Conservation (phyloP, 305 asterid species). For the Fraxinus nigra region DNA sequence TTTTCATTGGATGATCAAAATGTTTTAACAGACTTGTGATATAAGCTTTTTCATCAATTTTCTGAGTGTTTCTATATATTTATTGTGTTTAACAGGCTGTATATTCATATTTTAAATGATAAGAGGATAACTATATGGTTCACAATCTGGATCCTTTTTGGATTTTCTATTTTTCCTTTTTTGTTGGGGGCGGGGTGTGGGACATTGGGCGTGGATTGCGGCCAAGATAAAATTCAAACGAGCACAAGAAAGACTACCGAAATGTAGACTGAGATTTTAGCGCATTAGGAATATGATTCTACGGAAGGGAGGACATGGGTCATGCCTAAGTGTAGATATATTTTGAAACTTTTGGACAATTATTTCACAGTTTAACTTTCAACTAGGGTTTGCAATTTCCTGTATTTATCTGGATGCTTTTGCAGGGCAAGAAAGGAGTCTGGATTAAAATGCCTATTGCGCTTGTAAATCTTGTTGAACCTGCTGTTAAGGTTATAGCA, state of each 20-base stretch:
- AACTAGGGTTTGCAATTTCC: background rate
- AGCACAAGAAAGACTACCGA: background rate
- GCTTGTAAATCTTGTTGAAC: slow-evolving; percentile 74
- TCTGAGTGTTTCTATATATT: background rate
- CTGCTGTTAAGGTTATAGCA: slow-evolving; percentile 70
- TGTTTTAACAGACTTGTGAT: background rate
- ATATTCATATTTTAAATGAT: background rate
- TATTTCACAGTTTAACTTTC: background rate
- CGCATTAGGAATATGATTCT: background rate
- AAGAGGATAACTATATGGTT: background rate
- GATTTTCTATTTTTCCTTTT: background rate
- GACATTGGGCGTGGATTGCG: background rate
- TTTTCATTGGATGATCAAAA: background rate
- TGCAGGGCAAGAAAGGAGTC: slow-evolving; percentile 87
- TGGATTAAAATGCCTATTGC: slow-evolving; percentile 92
- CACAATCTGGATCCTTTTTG: background rate
- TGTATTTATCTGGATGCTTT: slow-evolving; percentile 18
- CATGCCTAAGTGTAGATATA: background rate
- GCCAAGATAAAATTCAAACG: background rate
- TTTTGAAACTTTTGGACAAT: background rate
- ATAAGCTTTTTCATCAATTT: background rate
- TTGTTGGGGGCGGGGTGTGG: background rate
- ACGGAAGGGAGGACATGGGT: background rate
- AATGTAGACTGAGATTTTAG: background rate
- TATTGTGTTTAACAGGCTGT: background rate